Conservation (phyloP, 768 basidiomycete genomes). For the Psilocybe azurescens region DNA sequence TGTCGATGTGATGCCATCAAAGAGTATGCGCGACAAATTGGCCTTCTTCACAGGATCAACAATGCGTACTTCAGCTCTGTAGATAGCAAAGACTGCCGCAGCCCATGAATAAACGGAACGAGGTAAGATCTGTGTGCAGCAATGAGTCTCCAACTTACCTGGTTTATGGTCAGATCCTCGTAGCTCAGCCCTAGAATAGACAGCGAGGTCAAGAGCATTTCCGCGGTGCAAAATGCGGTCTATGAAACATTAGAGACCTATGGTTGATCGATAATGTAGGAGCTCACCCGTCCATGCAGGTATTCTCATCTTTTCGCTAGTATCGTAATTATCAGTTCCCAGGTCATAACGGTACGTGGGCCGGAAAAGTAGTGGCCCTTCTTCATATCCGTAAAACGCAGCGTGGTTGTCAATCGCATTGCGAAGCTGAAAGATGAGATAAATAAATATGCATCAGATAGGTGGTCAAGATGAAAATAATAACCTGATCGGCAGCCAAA, state of each 20-base stretch:
- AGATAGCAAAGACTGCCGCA: conserved; percentile 78
- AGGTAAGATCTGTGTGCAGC: neutral
- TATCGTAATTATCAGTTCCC: conserved; percentile 87
- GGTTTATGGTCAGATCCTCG: conserved; percentile 96
- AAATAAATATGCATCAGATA: neutral
- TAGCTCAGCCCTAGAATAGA: conserved; percentile 87
- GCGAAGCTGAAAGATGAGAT: conserved; percentile 56
- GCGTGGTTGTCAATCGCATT: conserved; percentile 72
- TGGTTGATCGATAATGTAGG: neutral
- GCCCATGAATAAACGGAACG: neutral
- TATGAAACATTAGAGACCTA: conserved; percentile 35
- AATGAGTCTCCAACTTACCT: conserved; percentile 48
- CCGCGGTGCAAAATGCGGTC: conserved; percentile 95
- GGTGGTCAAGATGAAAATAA: conserved; percentile 22
- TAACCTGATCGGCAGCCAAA: conserved; percentile 85
- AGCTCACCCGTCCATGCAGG: conserved; percentile 94
- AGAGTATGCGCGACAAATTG: conserved; percentile 67
- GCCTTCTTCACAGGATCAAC: conserved; percentile 81
- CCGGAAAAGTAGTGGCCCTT: conserved; percentile 89
- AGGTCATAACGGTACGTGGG: conserved; percentile 95
- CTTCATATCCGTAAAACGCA: conserved; percentile 84
- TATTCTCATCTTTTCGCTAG: conserved; percentile 94
- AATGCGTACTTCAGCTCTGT: conserved; percentile 76
- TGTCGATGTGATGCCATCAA: conserved; percentile 67
- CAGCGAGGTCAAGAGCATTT: conserved; percentile 65